Evolutionary conservation across 2,329 filamentous ascomycete genomes (phyloP).

Genomic region (Graphilbum fragrans): DNA sequence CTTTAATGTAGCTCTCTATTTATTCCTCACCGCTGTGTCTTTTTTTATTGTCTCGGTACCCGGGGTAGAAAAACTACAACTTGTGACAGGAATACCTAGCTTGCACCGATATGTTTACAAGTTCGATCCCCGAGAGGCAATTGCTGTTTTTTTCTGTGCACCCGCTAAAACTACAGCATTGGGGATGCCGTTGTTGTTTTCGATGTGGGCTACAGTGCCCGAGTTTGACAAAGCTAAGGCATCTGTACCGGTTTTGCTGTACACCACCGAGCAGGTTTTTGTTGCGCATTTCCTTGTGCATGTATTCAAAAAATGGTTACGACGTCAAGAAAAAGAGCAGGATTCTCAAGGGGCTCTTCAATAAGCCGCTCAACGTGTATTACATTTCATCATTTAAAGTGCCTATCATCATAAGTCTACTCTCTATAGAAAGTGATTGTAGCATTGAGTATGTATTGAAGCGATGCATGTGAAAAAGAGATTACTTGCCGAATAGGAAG

Average conservation of each 20-base stretch:
- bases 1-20: slow-evolving; percentile 52
- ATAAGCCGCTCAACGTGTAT: no score
- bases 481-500: no score
- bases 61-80: no score
- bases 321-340: no score
- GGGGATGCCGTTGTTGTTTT: slow-evolving; percentile 54
- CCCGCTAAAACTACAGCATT: slow-evolving; percentile 62
- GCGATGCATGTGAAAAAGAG: no score
- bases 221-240: slow-evolving; percentile 41
- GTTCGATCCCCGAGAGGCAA: slow-evolving; percentile 24
- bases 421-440: no score
- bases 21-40: slow-evolving; percentile 51
- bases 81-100: no score
- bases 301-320: slow-evolving; percentile 20
- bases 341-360: no score
- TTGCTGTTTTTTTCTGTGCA: slow-evolving; percentile 62
- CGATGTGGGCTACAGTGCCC: slow-evolving; percentile 46
- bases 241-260: slow-evolving; percentile 36
- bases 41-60: no score
- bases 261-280: slow-evolving; percentile 5
- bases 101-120: slow-evolving; percentile 36
- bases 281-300: slow-evolving; percentile 30
- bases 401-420: no score
- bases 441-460: no score
- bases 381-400: no score